Evolutionary conservation across 768 basidiomycete species (phyloP).

Genomic region (Pleurotus citrinopileatus): DNA sequence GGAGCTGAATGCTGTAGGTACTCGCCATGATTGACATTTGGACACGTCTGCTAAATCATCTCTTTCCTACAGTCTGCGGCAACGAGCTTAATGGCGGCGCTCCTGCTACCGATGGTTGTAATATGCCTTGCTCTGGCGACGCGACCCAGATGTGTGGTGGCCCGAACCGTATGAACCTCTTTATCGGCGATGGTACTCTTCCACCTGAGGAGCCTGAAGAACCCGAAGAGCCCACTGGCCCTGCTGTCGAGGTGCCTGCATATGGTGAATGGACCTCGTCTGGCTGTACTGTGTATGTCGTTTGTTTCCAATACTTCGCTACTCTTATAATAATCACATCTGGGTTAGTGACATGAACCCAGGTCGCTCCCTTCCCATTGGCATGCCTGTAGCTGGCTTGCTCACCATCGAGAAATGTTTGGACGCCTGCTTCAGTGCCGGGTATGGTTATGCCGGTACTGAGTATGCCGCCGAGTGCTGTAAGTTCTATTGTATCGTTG

Average conservation of each 20-base stretch:
- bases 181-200: slow-evolving; percentile 4
- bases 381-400: neutral
- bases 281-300: slow-evolving; percentile 3
- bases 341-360: slow-evolving; percentile 1
- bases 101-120: slow-evolving; percentile 4
- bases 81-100: slow-evolving; percentile 2
- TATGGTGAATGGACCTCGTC: slow-evolving; percentile 6
- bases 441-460: slow-evolving; percentile 46
- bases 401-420: slow-evolving; percentile 12
- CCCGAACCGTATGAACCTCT: slow-evolving; percentile 6
- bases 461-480: slow-evolving; percentile 30
- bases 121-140: slow-evolving; percentile 8
- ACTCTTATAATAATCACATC: neutral
- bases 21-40: neutral
- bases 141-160: slow-evolving; percentile 8
- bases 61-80: neutral
- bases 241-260: neutral
- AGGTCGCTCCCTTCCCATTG: slow-evolving; percentile 3
- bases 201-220: slow-evolving; percentile 5
- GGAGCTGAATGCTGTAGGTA: slow-evolving; percentile 13
- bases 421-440: slow-evolving; percentile 14
- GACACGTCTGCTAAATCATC: neutral
- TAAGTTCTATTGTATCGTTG: neutral
- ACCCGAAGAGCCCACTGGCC: neutral
- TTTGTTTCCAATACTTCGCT: neutral